A percentile compares a stretch with the other conserved stretches of the same genome.
Conservation (phyloP, 108 stramenopile genomes). For the Nitzschia inconspicua region DNA sequence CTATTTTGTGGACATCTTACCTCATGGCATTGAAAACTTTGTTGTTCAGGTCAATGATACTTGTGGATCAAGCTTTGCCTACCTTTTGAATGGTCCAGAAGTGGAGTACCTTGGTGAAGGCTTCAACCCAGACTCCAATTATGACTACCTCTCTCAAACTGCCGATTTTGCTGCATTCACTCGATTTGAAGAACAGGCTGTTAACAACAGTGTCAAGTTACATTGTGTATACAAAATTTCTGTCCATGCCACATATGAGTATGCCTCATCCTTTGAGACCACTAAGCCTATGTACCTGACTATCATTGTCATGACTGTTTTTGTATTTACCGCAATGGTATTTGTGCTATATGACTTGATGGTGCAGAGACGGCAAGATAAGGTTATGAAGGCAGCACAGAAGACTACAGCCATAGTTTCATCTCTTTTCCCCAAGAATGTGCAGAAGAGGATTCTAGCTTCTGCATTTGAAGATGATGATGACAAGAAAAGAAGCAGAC, state of each 20-base stretch:
- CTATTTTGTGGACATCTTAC: conserved; percentile 16
- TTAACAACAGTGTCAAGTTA: neutral
- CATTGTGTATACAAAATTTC: conserved; percentile 17
- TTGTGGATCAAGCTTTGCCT: conserved; percentile 9
- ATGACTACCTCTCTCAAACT: conserved; percentile 9
- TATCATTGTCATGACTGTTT: neutral
- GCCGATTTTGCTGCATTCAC: conserved; percentile 11
- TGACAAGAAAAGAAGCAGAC: no score
- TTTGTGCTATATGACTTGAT: neutral
- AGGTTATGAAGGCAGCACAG: conserved; percentile 6
- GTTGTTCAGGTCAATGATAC: conserved; percentile 11
- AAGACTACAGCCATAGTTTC: conserved; percentile 24
- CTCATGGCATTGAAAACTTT: neutral
- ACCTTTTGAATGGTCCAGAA: conserved; percentile 17
- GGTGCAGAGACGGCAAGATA: neutral
- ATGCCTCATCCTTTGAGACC: neutral
- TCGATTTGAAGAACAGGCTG: conserved; percentile 8
- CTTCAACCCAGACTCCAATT: neutral
- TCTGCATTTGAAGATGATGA: no score
- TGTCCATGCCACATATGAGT: conserved; percentile 15
- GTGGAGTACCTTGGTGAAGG: conserved; percentile 5
- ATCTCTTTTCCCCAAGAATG: conserved; percentile 19
- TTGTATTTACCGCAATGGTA: neutral
- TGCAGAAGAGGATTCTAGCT: no score
- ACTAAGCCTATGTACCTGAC: conserved; percentile 1